Evolutionary conservation across 345 rosid species (phyloP).

Genomic region (Eucalyptus erythrocorys): DNA sequence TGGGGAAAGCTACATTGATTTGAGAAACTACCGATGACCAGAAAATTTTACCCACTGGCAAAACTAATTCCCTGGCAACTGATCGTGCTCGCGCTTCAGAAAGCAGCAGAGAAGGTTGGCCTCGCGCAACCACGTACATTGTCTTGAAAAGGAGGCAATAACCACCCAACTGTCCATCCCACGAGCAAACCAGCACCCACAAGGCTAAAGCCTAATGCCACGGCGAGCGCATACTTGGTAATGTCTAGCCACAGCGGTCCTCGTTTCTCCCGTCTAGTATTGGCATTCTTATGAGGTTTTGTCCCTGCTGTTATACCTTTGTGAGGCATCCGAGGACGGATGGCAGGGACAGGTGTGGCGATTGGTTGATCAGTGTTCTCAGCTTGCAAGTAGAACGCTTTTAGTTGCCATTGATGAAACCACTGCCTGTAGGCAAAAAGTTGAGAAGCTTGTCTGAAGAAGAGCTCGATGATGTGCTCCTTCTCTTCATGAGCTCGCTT

Average conservation of each 20-base stretch:
- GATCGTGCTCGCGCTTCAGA: not conserved
- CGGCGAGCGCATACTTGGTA: slow-evolving; percentile 32
- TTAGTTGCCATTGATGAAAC: slow-evolving; percentile 74
- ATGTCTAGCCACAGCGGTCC: slow-evolving; percentile 18
- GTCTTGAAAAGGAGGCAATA: slow-evolving; percentile 43
- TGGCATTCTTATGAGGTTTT: slow-evolving; percentile 12
- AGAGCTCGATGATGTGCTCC: slow-evolving; percentile 62
- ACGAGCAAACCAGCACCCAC: slow-evolving; percentile 89
- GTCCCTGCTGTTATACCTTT: slow-evolving; percentile 13
- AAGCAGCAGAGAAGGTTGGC: not conserved
- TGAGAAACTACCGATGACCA: not conserved
- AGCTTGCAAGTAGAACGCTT: slow-evolving; percentile 48
- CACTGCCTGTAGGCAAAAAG: slow-evolving; percentile 87
- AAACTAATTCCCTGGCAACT: not conserved
- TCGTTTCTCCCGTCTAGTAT: slow-evolving; percentile 19
- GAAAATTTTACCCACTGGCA: not conserved
- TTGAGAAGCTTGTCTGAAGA: slow-evolving; percentile 87
- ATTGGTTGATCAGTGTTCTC: slow-evolving; percentile 44
- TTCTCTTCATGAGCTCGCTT: slow-evolving; percentile 70
- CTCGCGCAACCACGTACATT: not conserved
- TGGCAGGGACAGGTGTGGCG: slow-evolving; percentile 26
- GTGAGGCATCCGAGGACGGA: slow-evolving; percentile 39
- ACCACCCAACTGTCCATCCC: slow-evolving; percentile 96
- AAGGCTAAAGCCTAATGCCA: slow-evolving; percentile 72
- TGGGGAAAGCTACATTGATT: not conserved